These are phyloP conservation scores for Pyricularia grisea DNA, from an alignment of 2,329 filamentous ascomycete species.

Conservation along the genomic window DNA sequence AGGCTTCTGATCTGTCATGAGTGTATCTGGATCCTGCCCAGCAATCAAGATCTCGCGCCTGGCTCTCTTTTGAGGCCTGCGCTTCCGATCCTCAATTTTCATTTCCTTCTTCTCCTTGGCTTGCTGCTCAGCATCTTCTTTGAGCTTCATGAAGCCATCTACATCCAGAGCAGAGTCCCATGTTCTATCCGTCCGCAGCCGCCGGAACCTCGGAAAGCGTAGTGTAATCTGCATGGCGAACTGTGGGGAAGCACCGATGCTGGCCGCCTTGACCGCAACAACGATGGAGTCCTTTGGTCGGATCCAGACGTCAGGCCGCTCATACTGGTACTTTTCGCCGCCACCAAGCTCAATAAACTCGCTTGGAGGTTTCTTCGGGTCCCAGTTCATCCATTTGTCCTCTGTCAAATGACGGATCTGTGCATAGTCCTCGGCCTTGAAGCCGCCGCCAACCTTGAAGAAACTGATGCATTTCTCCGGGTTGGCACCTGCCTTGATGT, in stretches of 20 bases:
- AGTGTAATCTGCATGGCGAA: slow-evolving; percentile 73
- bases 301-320: slow-evolving; percentile 89
- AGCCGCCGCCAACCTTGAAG: slow-evolving; percentile 95
- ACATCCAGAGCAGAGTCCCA: slow-evolving; percentile 76
- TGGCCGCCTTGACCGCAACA: slow-evolving; percentile 79
- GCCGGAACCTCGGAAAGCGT: slow-evolving; percentile 84
- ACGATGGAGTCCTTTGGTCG: slow-evolving; percentile 81
- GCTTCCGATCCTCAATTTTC: slow-evolving; percentile 59
- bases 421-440: slow-evolving; percentile 75
- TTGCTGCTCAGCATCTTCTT: slow-evolving; percentile 59
- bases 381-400: slow-evolving; percentile 86
- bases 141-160: slow-evolving; percentile 67
- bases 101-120: slow-evolving; percentile 63
- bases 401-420: slow-evolving; percentile 76
- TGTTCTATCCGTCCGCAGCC: slow-evolving; percentile 67
- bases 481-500: slow-evolving; percentile 47
- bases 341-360: slow-evolving; percentile 76
- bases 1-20: slow-evolving; percentile 23
- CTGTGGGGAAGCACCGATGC: slow-evolving; percentile 62
- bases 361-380: slow-evolving; percentile 63
- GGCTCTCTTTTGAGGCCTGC: slow-evolving; percentile 45
- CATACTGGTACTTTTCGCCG: slow-evolving; percentile 58
- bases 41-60: slow-evolving; percentile 64
- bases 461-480: slow-evolving; percentile 84
- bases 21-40: slow-evolving; percentile 46